These are phyloP conservation scores for Claviceps sp. DNA, from an alignment of 2,329 filamentous ascomycete species.

Conservation along the genomic window DNA sequence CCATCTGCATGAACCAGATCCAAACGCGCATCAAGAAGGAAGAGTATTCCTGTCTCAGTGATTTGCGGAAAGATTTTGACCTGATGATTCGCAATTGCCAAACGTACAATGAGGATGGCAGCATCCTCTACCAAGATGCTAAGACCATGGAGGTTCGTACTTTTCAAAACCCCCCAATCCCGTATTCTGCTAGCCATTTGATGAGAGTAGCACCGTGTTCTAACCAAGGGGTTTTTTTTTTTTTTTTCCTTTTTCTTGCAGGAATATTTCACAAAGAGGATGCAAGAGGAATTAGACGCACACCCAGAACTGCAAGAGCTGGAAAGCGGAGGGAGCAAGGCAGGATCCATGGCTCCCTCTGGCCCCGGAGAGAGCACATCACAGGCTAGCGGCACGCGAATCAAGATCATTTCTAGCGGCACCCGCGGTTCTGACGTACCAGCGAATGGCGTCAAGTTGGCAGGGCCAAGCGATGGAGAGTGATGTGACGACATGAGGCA, in stretches of 20 bases:
- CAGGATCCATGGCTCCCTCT: conserved; percentile 27
- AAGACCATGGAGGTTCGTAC: conserved; percentile 74
- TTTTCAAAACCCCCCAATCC: background rate
- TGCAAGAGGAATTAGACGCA: conserved; percentile 38
- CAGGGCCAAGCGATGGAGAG: conserved; percentile 41
- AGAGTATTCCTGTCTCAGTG: conserved; percentile 70
- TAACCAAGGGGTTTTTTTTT: background rate
- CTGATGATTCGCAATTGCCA: conserved; percentile 82
- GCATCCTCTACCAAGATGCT: conserved; percentile 81
- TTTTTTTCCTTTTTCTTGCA: conserved; percentile 16
- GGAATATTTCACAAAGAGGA: conserved; percentile 43
- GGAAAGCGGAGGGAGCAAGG: conserved; percentile 30
- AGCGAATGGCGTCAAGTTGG: conserved; percentile 24
- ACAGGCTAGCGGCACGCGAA: conserved; percentile 47
- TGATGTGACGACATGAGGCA: conserved; percentile 12
- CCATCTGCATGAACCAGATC: conserved; percentile 94
- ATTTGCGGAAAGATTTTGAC: conserved; percentile 71
- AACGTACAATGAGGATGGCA: conserved; percentile 94
- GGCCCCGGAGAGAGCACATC: conserved; percentile 51
- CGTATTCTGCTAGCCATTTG: background rate
- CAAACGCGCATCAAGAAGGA: conserved; percentile 91
- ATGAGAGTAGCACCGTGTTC: background rate
- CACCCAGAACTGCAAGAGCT: conserved; percentile 43
- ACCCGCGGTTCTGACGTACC: conserved; percentile 17
- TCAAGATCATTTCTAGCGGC: conserved; percentile 49